Base-by-base conservation (phyloP, 1,284 basidiomycete species). In the Meripilus lineatus region DNA sequence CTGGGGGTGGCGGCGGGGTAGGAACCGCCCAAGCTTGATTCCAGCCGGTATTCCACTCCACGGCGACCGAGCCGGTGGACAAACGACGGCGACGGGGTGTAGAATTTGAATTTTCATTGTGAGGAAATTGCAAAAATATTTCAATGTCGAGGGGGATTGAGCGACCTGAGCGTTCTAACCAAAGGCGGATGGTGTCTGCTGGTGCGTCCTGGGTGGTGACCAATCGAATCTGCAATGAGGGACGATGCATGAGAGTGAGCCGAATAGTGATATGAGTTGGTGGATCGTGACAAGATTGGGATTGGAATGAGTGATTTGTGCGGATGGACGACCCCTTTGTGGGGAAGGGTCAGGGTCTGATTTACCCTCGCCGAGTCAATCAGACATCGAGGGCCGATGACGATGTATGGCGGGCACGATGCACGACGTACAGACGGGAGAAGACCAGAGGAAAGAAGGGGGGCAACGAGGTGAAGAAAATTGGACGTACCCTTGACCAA, bases 401-500 rank as follows among this genome's bases (percentile, higher is more conserved):
- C n/a, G n/a, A n/a, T n/a, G n/a, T n/a, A n/a, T n/a, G n/a, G n/a
- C n/a, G n/a, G n/a, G n/a, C n/a, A n/a, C n/a, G 28, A 43, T 32
- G 30, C 24, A 26, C 11, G 45, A 45, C 11, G 42, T n/a, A 44
- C n/a, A n/a, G n/a, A n/a, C n/a, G n/a, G n/a, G n/a, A n/a, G n/a
- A n/a, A n/a, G n/a, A n/a, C 15, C 20, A 32, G 25, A 28, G 22
- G n/a, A n/a, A n/a, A n/a, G n/a, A n/a, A n/a, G n/a, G n/a, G n/a
- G 14, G 23, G 37, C 48, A 38, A 33, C 21, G 40, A 32, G 20
- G 46, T 20, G 15, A 66, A n/a, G n/a, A n/a, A n/a, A n/a, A n/a
- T n/a, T n/a, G n/a, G n/a, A n/a, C n/a, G n/a, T 58, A 84, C 83
- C 73, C 83, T 86, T 36, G 82, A 81, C 84, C 84, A 87, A 26